Evolutionary conservation across 768 basidiomycete genomes (phyloP), one percentile per base, ranked within the genome.

Genomic region (Boletus insuetus): DNA sequence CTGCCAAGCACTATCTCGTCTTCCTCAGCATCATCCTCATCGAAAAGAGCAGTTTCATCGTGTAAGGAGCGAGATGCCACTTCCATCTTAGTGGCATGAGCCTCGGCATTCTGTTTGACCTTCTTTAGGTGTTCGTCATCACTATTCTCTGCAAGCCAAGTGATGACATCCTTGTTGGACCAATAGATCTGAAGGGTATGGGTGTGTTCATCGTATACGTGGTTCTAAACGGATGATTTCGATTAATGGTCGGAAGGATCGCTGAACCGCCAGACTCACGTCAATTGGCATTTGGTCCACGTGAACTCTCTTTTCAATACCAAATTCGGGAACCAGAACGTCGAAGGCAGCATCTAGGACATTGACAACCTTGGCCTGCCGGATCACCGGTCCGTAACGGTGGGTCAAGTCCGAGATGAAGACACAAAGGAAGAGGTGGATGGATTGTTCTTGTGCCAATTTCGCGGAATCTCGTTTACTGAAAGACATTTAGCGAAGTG

Each of bases 261-360:
- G 6, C 42, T 32, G 2, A 43, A 50, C 41, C 20, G 39, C 20
- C 13, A 44, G 10, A 73, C 87, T 74, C 66, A 94, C 93, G 61
- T 97, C 93, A 55, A 97, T 92, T 24, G 97, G 96, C 92, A 99
- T 97, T 74, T 98, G 94, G 69, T 98, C 97, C 40, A 95, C 92
- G 65, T 98, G 97, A 3, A 98, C 95, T 37, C 97, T 84, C 78
- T 99, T 99, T 77, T 99, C 97, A 62, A 99, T 98, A 32, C 96
- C 93, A 68, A 98, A 98, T 71, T 98, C 97, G 40, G 93, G 90
- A 13, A 98, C 85, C 32, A 96, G 76, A 29, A 99, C 96, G 66
- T 99, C 97, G 64, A 98, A 98, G 2, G 97, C 97, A 49, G 93
- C 90, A 66, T 99, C 97, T n/a, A 98, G 81, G 32, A 99, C 96